Base-by-base conservation (phyloP, 768 basidiomycete genomes). In the Megacollybia marginata region DNA sequence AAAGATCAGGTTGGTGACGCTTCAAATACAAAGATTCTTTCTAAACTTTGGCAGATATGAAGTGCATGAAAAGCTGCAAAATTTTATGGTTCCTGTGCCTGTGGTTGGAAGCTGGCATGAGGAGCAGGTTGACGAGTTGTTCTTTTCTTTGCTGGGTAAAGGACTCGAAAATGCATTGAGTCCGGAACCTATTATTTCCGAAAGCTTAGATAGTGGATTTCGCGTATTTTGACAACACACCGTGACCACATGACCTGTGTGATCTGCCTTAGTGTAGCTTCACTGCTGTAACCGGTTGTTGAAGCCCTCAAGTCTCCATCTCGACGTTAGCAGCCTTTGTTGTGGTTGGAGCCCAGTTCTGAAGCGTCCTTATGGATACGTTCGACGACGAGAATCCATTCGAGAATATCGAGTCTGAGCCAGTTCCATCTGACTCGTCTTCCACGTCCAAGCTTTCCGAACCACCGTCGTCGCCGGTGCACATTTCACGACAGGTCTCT, bases 81-180 rank as follows among this genome's bases (percentile, higher is more conserved):
- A 93, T 65, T 98, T 97, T 63, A 95, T 95, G 87, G 90, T 93
- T 1, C 95, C 95, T 6, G 83, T 93, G 11, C 78, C 80, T 7
- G 62, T 71, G 12, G 63, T 67, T 33, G 82, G 81, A 28, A 76
- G 70, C 49, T 99, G 96, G 96, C 92, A 95, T 55, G 92, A 97
- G 52, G 92, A 92, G 60, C 96, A 98, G 69, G 78, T 93, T 48
- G 94, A 99, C 60, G 95, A 98, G 63, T 67, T 98, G 48, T 98
- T 99, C 66, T 76, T 82, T 20, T 91, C 88, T 28, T 65, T 99
- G 42, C 73, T 98, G 31, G 93, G 94, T 1, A 83, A 75, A 61
- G 85, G 85, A 8, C 82, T 79, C 49, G 78, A 80, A 57, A 60
- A 62, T 44, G 61, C 66, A 12, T 55, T 49, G 42, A 55, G 48